A percentile compares a stretch with the other conserved stretches of the same genome.
phyloP scores from a whole-genome alignment of 1,284 basidiomycete species.

The Rhodotorula glutinis region DNA sequence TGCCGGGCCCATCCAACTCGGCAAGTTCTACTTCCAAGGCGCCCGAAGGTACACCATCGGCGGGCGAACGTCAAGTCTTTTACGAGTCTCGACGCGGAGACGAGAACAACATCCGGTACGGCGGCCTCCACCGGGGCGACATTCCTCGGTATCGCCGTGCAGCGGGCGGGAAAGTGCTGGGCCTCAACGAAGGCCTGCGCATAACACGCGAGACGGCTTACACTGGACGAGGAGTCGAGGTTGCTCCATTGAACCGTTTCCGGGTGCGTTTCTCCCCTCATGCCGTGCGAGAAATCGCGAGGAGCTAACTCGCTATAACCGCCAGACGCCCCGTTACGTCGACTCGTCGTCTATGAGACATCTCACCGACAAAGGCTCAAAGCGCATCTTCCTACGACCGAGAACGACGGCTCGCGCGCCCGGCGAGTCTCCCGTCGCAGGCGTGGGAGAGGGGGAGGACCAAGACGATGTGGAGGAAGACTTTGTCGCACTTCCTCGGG shows the following conservation, averaged over 20 bases:
- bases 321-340: conserved; percentile 32
- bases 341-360: conserved; percentile 23
- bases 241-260: conserved; percentile 51
- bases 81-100: conserved; percentile 70
- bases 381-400: conserved; percentile 24
- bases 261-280: conserved; percentile 35
- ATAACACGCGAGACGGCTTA: conserved; percentile 46
- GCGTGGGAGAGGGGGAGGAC: not conserved
- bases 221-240: conserved; percentile 60
- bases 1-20: not conserved
- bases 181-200: conserved; percentile 42
- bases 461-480: conserved; percentile 1
- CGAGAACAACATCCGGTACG: conserved; percentile 64
- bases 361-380: conserved; percentile 26
- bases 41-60: too few species aligned
- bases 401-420: conserved; percentile 5
- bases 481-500: conserved; percentile 20
- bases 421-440: conserved; percentile 9
- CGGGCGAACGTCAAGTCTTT: conserved; percentile 49
- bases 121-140: conserved; percentile 62
- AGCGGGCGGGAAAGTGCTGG: conserved; percentile 45
- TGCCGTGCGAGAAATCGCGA: not conserved
- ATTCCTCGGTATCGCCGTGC: conserved; percentile 60
- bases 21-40: not conserved
- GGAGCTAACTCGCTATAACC: not conserved